These are phyloP conservation scores for Pythium phragmitis DNA, from an alignment of 352 stramenopile species.

Conservation along the genomic window DNA sequence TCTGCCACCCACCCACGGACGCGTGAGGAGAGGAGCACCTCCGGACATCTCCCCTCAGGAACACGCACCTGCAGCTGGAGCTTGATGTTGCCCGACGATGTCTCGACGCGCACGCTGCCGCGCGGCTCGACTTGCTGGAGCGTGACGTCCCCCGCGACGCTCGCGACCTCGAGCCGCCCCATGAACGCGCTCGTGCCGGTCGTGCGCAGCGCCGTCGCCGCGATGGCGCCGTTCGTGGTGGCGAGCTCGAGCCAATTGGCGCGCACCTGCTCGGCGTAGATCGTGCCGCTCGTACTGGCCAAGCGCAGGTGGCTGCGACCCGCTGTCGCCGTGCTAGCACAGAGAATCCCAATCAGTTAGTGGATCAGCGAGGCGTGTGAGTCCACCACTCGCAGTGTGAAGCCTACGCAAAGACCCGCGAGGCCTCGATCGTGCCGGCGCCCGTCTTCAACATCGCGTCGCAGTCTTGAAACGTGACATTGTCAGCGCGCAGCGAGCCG, in stretches of 20 bases:
- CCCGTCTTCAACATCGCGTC: conserved; percentile 50
- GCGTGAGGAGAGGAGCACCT: no score
- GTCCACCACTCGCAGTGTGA: background rate
- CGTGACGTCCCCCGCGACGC: conserved; percentile 52
- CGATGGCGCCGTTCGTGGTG: conserved; percentile 46
- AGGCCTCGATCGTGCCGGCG: conserved; percentile 44
- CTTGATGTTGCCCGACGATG: conserved; percentile 57
- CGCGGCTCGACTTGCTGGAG: conserved; percentile 48
- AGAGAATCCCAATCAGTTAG: background rate
- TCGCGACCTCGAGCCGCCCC: conserved; percentile 62
- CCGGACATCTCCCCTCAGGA: background rate
- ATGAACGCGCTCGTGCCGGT: conserved; percentile 67
- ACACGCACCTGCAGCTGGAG: conserved; percentile 42
- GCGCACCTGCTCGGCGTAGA: conserved; percentile 39
- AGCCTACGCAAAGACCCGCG: conserved; percentile 40
- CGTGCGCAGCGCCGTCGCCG: conserved; percentile 15
- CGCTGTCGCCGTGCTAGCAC: conserved; percentile 37
- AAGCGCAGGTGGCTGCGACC: conserved; percentile 53
- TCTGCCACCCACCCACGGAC: background rate
- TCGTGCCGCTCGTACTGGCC: conserved; percentile 45
- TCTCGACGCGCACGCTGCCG: conserved; percentile 65
- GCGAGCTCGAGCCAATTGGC: conserved; percentile 64
- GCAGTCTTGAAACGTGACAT: conserved; percentile 51
- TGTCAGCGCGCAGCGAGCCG: conserved; percentile 41
- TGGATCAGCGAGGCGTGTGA: background rate